Evolutionary conservation across 192 early-diverging fungal species (phyloP).

Genomic region (Pilaira anomala): DNA sequence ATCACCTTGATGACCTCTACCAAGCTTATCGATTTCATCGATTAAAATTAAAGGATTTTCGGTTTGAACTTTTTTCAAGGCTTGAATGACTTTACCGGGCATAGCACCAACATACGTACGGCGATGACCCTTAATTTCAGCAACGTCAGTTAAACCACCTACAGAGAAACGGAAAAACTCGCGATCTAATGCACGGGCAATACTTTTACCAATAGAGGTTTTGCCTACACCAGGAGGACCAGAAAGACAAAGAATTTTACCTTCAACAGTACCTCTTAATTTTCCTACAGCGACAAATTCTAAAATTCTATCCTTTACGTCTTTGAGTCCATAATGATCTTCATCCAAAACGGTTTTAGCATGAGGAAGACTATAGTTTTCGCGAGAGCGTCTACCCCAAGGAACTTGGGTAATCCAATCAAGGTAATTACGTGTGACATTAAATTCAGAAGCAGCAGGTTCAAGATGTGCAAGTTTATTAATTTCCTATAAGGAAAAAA

Average conservation of each 20-base stretch:
- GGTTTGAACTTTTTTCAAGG: conserved; percentile 97
- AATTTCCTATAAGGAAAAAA: no score
- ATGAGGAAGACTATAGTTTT: conserved; percentile 91
- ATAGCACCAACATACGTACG: conserved; percentile 99
- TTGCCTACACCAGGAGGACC: conserved; percentile 99
- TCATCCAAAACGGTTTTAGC: conserved; percentile 90
- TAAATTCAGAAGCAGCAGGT: conserved; percentile 95
- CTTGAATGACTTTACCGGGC: conserved; percentile 99
- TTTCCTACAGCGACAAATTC: conserved; percentile 99
- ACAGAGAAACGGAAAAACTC: conserved; percentile 98
- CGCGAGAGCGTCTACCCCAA: conserved; percentile 86
- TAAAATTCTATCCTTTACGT: conserved; percentile 98
- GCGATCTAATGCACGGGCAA: conserved; percentile 90
- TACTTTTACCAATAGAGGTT: conserved; percentile 96
- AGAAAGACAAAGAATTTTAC: conserved; percentile 97
- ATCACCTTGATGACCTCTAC: conserved; percentile 96
- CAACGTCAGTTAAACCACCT: conserved; percentile 95
- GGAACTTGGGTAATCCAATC: conserved; percentile 98
- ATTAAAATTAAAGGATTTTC: conserved; percentile 98
- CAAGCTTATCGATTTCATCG: conserved; percentile 99
- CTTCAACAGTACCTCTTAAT: conserved; percentile 92
- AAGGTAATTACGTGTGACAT: conserved; percentile 97
- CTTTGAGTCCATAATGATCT: conserved; percentile 99
- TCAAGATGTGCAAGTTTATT: conserved; percentile 91
- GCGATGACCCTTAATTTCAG: conserved; percentile 99